Percentiles rank a stretch among this genome's conserved stretches.
Conservation (phyloP, 768 basidiomycete genomes). For the Boletus huronensis region DNA sequence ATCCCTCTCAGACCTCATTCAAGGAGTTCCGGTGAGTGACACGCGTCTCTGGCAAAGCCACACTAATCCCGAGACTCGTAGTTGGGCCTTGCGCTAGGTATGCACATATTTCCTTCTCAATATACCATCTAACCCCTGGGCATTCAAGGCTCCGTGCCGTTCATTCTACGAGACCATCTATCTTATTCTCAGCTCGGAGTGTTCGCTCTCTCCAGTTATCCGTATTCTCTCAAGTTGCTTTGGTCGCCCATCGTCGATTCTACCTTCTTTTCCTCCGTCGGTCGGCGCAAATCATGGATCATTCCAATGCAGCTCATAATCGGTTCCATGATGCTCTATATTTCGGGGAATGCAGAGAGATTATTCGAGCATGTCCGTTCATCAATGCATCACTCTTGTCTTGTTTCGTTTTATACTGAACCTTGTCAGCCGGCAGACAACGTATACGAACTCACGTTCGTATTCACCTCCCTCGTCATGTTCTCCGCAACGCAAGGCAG, state of each 20-base stretch:
- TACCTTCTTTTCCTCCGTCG: slow-evolving; percentile 72
- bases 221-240: slow-evolving; percentile 93
- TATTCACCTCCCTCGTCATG: slow-evolving; percentile 88
- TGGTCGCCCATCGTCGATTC: slow-evolving; percentile 99
- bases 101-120: slow-evolving; percentile 11
- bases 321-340: slow-evolving; percentile 76
- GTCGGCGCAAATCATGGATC: slow-evolving; percentile 98
- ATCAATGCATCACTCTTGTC: slow-evolving; percentile 11
- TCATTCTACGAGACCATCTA: slow-evolving; percentile 90
- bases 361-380: slow-evolving; percentile 70
- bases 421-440: slow-evolving; percentile 71
- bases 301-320: slow-evolving; percentile 94
- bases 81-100: slow-evolving; percentile 88
- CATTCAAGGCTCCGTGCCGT: slow-evolving; percentile 83
- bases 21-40: slow-evolving; percentile 81
- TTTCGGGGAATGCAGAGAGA: slow-evolving; percentile 69
- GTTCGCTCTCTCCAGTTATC: slow-evolving; percentile 90
- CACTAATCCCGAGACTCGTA: slow-evolving; percentile 27
- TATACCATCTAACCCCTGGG: slow-evolving; percentile 3
- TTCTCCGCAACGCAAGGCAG: slow-evolving; percentile 96
- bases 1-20: slow-evolving; percentile 58
- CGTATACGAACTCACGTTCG: slow-evolving; percentile 68
- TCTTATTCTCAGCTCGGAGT: slow-evolving; percentile 96
- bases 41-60: slow-evolving; percentile 6
- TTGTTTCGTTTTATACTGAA: slow-evolving; percentile 10